Conservation (phyloP, 2,329 filamentous ascomycete genomes). For the Juglanconis oblonga region DNA sequence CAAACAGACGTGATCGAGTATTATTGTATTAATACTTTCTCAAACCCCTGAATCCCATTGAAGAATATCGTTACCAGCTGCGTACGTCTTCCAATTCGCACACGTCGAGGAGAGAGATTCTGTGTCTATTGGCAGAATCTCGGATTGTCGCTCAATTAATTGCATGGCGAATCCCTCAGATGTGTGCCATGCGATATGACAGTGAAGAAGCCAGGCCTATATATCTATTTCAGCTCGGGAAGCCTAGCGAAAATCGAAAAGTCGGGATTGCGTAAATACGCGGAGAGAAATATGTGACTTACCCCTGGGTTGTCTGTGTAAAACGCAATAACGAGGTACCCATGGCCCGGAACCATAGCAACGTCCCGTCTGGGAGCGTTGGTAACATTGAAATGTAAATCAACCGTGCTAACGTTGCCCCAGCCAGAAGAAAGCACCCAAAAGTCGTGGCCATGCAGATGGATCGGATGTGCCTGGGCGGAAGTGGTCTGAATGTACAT, state of each 20-base stretch:
- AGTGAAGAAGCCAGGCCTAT: background rate
- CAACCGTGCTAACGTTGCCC: background rate
- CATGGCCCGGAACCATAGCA: background rate
- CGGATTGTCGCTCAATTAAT: background rate
- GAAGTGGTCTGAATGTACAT: background rate
- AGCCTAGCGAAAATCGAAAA: background rate
- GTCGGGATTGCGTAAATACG: background rate
- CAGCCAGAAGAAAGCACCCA: background rate
- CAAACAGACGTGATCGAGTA: too few species aligned
- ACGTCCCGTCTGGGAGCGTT: conserved; percentile 3
- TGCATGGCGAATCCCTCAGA: background rate
- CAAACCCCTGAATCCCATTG: conserved; percentile 4
- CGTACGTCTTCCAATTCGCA: conserved; percentile 3
- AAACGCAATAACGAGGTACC: conserved; percentile 1
- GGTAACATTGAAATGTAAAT: background rate
- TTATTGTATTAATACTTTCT: background rate
- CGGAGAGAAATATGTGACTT: background rate
- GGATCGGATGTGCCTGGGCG: conserved; percentile 2
- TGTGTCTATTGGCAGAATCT: background rate
- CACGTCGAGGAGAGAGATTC: conserved; percentile 3
- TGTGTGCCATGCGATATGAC: background rate
- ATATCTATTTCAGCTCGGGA: too few species aligned
- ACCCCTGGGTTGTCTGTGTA: conserved; percentile 9
- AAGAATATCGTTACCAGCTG: background rate
- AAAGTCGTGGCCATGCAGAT: conserved; percentile 11